These are phyloP conservation scores for Cladosporium austrohemisphaericum DNA, from an alignment of 2,329 filamentous ascomycete genomes.

Conservation along the genomic window DNA sequence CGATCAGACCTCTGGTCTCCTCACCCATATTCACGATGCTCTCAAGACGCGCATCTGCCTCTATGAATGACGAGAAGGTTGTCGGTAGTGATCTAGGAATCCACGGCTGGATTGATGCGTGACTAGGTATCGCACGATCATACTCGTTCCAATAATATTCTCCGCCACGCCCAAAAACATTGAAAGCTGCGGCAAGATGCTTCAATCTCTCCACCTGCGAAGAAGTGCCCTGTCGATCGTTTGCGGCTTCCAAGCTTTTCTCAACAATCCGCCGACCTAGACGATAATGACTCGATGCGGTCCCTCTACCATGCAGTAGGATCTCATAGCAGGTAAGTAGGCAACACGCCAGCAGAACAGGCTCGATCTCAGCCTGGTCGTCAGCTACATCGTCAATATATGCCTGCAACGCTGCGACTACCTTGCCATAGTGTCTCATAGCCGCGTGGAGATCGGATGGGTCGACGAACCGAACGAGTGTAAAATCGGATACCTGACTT, in stretches of 20 bases:
- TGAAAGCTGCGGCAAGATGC: constrained; percentile 1
- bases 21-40: neutral
- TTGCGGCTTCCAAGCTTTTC: neutral
- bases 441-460: neutral
- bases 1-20: neutral
- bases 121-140: neutral
- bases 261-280: constrained; percentile 4
- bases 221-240: neutral
- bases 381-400: neutral
- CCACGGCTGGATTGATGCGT: neutral
- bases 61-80: neutral
- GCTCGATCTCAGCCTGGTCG: neutral
- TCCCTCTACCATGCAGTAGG: constrained; percentile 2
- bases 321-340: constrained; percentile 10
- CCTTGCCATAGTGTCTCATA: constrained; percentile 4
- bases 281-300: neutral
- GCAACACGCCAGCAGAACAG: constrained; percentile 5
- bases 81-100: neutral
- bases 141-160: constrained; percentile 8
- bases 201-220: neutral
- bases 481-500: neutral
- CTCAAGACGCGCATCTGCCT: constrained; percentile 5
- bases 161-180: neutral
- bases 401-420: neutral
- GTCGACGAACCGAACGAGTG: neutral